A percentile compares a stretch with the other conserved stretches of the same genome.
Evolutionary conservation across 106 monocot species (phyloP).

Genomic region (Apostasia shenzhenica): DNA sequence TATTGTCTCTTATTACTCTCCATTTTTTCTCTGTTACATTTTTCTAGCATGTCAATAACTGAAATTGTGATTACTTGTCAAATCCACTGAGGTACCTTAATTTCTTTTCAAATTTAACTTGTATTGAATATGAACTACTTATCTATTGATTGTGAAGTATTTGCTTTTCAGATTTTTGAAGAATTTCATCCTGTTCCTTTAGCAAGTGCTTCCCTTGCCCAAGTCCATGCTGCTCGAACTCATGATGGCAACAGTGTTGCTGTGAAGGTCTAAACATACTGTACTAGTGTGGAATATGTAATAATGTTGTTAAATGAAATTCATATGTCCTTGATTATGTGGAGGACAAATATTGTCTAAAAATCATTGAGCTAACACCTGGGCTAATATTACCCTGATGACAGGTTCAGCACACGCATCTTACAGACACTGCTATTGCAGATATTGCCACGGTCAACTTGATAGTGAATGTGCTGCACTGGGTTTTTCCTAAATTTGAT

Average conservation of each 20-base stretch:
- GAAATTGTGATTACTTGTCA: too few relatives aligned
- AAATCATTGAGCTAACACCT: too few relatives aligned
- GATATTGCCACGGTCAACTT: constrained; percentile 90
- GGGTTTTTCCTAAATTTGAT: constrained; percentile 92
- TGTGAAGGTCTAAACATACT: constrained; percentile 59
- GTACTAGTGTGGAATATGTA: too few relatives aligned
- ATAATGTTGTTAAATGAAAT: too few relatives aligned
- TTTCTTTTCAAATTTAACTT: too few relatives aligned
- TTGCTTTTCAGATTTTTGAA: constrained; percentile 48
- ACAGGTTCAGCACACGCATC: constrained; percentile 87
- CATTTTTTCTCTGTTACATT: constrained; percentile 1
- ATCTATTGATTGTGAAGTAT: constrained; percentile 5
- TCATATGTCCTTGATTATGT: too few relatives aligned
- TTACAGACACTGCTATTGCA: constrained; percentile 81
- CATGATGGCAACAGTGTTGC: constrained; percentile 85
- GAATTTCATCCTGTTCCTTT: constrained; percentile 78
- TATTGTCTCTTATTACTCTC: constrained; percentile 17
- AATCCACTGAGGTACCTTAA: too few relatives aligned
- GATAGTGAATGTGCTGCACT: constrained; percentile 71
- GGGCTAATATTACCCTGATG: constrained; percentile 3
- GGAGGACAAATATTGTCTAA: too few relatives aligned
- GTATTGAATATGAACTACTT: background rate
- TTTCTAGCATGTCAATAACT: background rate
- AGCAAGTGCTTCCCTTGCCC: constrained; percentile 96
- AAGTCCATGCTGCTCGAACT: constrained; percentile 88